Conservation (phyloP, 495 filamentous ascomycete species). For the Aspergillus bridgeri region DNA sequence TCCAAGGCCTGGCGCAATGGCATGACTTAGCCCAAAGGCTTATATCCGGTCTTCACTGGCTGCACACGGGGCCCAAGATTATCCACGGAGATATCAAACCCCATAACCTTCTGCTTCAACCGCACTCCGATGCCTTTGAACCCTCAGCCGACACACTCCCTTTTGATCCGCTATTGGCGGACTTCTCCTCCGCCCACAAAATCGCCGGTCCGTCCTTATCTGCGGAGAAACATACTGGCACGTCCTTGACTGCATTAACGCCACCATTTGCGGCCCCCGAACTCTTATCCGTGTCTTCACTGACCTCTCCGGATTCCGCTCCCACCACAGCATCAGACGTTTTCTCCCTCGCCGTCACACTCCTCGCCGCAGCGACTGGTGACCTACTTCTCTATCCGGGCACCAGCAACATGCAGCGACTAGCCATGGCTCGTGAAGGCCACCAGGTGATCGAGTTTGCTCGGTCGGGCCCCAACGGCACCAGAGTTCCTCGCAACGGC, state of each 20-base stretch:
- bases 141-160: constrained; percentile 19
- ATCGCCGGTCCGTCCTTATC: constrained; percentile 18
- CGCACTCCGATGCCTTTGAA: constrained; percentile 9
- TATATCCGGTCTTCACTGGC: constrained; percentile 48
- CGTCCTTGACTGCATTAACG: constrained; percentile 48
- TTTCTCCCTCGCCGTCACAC: constrained; percentile 55
- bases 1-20: constrained; percentile 43
- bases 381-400: constrained; percentile 49
- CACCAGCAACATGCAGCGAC: constrained; percentile 38
- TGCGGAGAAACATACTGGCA: constrained; percentile 15
- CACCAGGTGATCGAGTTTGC: constrained; percentile 46
- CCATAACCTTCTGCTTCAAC: constrained; percentile 47
- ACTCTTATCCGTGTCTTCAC: constrained; percentile 39
- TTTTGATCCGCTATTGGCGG: constrained; percentile 49
- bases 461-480: constrained; percentile 35
- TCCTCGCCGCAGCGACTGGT: constrained; percentile 54
- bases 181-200: constrained; percentile 57
- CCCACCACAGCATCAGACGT: constrained; percentile 45
- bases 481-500: constrained; percentile 40
- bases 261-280: constrained; percentile 59
- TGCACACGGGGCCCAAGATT: constrained; percentile 41
- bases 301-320: constrained; percentile 24
- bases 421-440: constrained; percentile 48
- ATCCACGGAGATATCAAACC: constrained; percentile 60
- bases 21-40: constrained; percentile 45